Evolutionary conservation across 805 yeast genomes (phyloP), one percentile per base, ranked within the genome.

Genomic region (Candida patagonica): DNA sequence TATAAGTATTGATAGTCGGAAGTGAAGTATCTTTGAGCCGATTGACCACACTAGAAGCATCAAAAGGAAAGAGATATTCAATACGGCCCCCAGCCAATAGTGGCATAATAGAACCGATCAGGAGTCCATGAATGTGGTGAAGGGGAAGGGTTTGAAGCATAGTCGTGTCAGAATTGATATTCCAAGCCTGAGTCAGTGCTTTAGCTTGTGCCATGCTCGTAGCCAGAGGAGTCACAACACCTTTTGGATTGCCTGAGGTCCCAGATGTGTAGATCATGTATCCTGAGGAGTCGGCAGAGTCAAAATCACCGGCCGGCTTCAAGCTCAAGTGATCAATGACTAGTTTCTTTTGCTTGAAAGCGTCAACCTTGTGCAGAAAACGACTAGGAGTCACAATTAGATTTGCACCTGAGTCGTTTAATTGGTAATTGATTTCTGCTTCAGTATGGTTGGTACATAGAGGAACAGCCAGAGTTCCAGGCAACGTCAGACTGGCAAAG

Each of bases 221-320:
- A 16, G 45, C 39, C 26, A 49, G 46, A 6, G 61, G 56, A 22
- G 59, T 55, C 6, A 58, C 57, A 8, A 57, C 62, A 30, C 62
- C 62, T 37, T 57, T 57, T 15, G 62, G 62, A 26, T 52, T 52
- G 17, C 62, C 62, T 3, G 60, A 53, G 2, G 62, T 57, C 9
- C 62, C 62, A n/a, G 60, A 55, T 1, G 62, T 57, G 48, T 57
- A 57, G 15, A 57, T 45, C 35, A 57, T 57, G 30, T 48, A 57
- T 46, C 44, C 67, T 35, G 49, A 50, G 10, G 42, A 30, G 16
- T 30, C 35, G n/a, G 25, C 24, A 12, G 33, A 29, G 4, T 16
- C 24, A 13, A 29, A 27, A 6, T 16, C 34, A 9, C 21, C 6
- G 6, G 26, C 17, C 13, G 33, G 31, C 19, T 22, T 39, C 8